Evolutionary conservation across 2,329 filamentous ascomycete genomes (phyloP).

Genomic region (Phaeosphaeria sp.): DNA sequence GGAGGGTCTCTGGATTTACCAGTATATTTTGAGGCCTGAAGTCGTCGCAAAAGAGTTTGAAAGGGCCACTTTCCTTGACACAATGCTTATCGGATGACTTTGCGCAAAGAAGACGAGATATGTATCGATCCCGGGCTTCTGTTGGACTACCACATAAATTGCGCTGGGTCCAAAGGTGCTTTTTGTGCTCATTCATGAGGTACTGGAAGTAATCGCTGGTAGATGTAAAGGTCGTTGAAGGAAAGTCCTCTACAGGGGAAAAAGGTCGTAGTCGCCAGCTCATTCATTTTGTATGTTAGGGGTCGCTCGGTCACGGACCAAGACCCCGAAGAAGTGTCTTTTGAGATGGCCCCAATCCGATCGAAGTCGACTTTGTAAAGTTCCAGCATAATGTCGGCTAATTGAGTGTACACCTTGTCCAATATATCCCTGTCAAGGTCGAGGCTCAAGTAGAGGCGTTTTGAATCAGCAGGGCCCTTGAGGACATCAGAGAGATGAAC

Average conservation of each 20-base stretch:
- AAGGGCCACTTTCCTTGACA: constrained; percentile 43
- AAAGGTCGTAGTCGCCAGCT: constrained; percentile 25
- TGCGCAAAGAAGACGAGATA: constrained; percentile 24
- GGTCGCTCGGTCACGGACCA: constrained; percentile 39
- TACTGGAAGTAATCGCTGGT: constrained; percentile 22
- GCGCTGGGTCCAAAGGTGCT: constrained; percentile 28
- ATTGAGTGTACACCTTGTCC: constrained; percentile 24
- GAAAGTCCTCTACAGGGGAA: constrained; percentile 39
- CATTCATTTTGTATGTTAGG: constrained; percentile 25
- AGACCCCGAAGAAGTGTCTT: constrained; percentile 19
- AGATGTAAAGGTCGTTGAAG: constrained; percentile 31
- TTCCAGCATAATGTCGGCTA: constrained; percentile 23
- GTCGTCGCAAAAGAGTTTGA: constrained; percentile 51
- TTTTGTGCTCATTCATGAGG: constrained; percentile 20
- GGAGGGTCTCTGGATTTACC: constrained; percentile 42
- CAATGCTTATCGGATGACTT: constrained; percentile 19
- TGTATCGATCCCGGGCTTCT: constrained; percentile 32
- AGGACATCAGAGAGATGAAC: constrained; percentile 4
- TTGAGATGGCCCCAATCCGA: constrained; percentile 42
- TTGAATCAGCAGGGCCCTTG: constrained; percentile 8
- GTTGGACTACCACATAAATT: constrained; percentile 29
- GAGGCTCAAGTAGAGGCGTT: constrained; percentile 9
- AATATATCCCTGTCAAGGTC: constrained; percentile 22
- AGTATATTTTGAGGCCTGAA: constrained; percentile 51
- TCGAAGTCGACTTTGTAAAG: constrained; percentile 18